Conservation (phyloP, 2,329 filamentous ascomycete species). For the Fonsecaea nubica region DNA sequence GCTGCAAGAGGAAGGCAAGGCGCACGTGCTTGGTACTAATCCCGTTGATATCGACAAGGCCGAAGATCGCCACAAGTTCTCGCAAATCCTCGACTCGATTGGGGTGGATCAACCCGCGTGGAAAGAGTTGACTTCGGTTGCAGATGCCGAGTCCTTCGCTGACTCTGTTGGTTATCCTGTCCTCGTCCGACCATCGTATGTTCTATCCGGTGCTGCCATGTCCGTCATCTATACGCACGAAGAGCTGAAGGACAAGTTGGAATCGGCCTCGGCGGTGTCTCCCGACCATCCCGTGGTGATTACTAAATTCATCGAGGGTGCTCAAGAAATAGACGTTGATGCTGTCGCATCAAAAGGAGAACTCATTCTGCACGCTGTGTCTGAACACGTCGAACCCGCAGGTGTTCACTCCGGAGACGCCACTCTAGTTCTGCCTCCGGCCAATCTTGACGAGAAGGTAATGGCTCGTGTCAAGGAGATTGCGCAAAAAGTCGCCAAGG, state of each 20-base stretch:
- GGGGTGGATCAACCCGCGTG: constrained; percentile 96
- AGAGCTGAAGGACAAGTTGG: constrained; percentile 93
- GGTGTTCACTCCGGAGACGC: constrained; percentile 98
- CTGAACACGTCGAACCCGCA: constrained; percentile 94
- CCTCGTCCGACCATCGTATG: constrained; percentile 91
- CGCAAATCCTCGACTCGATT: constrained; percentile 93
- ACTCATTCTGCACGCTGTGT: constrained; percentile 87
- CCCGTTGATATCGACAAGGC: constrained; percentile 96
- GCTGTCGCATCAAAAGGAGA: constrained; percentile 86
- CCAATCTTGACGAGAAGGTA: constrained; percentile 74
- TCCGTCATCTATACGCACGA: constrained; percentile 88
- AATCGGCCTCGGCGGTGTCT: constrained; percentile 86
- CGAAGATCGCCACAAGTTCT: constrained; percentile 98
- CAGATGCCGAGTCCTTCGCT: constrained; percentile 86
- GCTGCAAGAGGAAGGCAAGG: constrained; percentile 87
- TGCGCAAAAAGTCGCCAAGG: constrained; percentile 92
- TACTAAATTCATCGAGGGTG: constrained; percentile 96
- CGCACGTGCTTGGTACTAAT: constrained; percentile 89
- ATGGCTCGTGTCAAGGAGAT: constrained; percentile 94
- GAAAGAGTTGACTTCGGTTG: constrained; percentile 92
- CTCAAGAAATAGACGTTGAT: constrained; percentile 95
- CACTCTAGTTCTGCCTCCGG: constrained; percentile 88
- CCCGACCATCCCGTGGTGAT: constrained; percentile 98
- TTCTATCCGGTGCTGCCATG: constrained; percentile 97
- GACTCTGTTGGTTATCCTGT: constrained; percentile 89